Evolutionary conservation across 2,329 filamentous ascomycete species (phyloP).

Genomic region (Colletotrichum sojae): DNA sequence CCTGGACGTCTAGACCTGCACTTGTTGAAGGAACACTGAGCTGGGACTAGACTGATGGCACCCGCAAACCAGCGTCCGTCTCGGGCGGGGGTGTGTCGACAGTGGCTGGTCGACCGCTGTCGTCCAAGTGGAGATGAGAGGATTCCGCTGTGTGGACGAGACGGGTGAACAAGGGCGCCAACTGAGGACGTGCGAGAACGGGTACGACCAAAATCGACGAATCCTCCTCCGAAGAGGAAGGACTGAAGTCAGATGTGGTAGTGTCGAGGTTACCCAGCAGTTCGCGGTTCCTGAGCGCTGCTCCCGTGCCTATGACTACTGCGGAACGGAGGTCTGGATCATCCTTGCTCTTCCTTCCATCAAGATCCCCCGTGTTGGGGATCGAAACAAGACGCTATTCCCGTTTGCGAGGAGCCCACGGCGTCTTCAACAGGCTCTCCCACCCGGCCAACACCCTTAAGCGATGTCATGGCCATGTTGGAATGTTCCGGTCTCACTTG

Average conservation of each 20-base stretch:
- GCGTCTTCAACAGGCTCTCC: conserved; percentile 12
- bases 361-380: conserved; percentile 24
- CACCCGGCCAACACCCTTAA: not conserved
- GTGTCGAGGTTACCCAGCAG: conserved; percentile 1
- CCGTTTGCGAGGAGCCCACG: conserved; percentile 29
- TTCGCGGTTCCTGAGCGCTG: conserved; percentile 21
- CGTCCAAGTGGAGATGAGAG: conserved; percentile 36
- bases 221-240: conserved; percentile 1
- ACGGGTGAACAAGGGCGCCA: conserved; percentile 1
- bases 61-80: conserved; percentile 27
- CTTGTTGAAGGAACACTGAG: conserved; percentile 15
- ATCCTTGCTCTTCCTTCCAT: conserved; percentile 18
- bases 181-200: conserved; percentile 32
- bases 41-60: conserved; percentile 28
- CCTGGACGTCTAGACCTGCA: conserved; percentile 12
- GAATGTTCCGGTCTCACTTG: conserved; percentile 7
- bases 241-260: conserved; percentile 24
- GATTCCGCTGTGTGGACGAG: conserved; percentile 11
- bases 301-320: conserved; percentile 26
- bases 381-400: conserved; percentile 33
- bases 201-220: conserved; percentile 21
- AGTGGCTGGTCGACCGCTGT: conserved; percentile 30
- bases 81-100: conserved; percentile 32
- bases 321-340: conserved; percentile 25
- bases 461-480: conserved; percentile 11